Evolutionary conservation across 306 rosid genomes (phyloP).

Genomic region (Castanea crenata): DNA sequence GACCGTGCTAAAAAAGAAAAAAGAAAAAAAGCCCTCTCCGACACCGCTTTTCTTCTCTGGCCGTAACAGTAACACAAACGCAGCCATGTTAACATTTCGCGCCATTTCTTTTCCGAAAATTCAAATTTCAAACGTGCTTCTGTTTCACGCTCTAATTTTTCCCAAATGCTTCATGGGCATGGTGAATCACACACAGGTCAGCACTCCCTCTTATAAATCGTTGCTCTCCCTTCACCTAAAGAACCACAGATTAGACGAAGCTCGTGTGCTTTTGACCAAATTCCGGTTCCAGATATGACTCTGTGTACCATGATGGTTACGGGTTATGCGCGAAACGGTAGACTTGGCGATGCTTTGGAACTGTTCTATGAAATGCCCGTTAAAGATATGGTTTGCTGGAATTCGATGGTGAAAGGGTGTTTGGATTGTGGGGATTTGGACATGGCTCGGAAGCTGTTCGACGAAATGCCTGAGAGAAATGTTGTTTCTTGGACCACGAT

Average conservation of each 20-base stretch:
- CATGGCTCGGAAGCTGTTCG: conserved; percentile 55
- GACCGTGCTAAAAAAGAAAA: no score
- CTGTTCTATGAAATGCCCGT: conserved; percentile 56
- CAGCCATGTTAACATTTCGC: conserved; percentile 26
- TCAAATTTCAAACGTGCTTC: not conserved
- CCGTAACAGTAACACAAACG: not conserved
- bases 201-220: conserved; percentile 21
- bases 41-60: not conserved
- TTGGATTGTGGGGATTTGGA: conserved; percentile 52
- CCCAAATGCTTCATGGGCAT: conserved; percentile 19
- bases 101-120: conserved; percentile 28
- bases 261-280: conserved; percentile 45
- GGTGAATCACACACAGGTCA: conserved; percentile 10
- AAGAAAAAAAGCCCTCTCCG: no score
- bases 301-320: conserved; percentile 46
- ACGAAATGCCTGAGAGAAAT: conserved; percentile 54
- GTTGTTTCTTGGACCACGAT: conserved; percentile 80
- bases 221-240: conserved; percentile 38
- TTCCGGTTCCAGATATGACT: conserved; percentile 41
- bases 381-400: conserved; percentile 69
- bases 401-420: conserved; percentile 68
- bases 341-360: conserved; percentile 50
- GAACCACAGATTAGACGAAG: conserved; percentile 47
- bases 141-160: not conserved
- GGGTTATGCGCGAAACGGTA: conserved; percentile 39